Percentiles rank a stretch among this genome's conserved stretches.
Evolutionary conservation across 768 basidiomycete genomes (phyloP).

Genomic region (Cubamyces lactineus): DNA sequence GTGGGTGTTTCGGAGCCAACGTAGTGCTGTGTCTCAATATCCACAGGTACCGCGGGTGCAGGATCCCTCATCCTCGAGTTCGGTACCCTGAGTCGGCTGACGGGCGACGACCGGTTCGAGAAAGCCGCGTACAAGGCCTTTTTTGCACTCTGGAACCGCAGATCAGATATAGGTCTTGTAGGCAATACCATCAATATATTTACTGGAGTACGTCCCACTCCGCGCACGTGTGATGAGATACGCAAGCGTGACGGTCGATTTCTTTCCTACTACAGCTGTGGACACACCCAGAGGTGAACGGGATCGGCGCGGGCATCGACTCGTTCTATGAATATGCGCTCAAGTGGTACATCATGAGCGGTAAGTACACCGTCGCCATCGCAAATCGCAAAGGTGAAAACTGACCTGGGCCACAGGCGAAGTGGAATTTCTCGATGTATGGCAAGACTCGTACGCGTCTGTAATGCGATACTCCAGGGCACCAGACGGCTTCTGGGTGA

Average conservation of each 20-base stretch:
- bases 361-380: slow-evolving; percentile 41
- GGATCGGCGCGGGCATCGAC: slow-evolving; percentile 94
- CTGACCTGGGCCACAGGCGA: slow-evolving; percentile 33
- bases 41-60: slow-evolving; percentile 84
- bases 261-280: slow-evolving; percentile 54
- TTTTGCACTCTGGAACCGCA: slow-evolving; percentile 92
- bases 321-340: slow-evolving; percentile 95
- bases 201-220: slow-evolving; percentile 64
- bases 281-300: slow-evolving; percentile 74
- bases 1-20: slow-evolving; percentile 47
- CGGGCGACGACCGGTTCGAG: slow-evolving; percentile 89
- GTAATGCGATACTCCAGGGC: slow-evolving; percentile 82
- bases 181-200: slow-evolving; percentile 87
- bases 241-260: background rate
- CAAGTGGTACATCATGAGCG: slow-evolving; percentile 90
- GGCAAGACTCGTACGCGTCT: slow-evolving; percentile 41
- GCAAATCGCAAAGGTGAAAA: background rate
- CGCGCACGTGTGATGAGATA: background rate
- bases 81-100: slow-evolving; percentile 87
- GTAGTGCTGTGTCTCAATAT: background rate
- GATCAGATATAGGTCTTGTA: slow-evolving; percentile 80
- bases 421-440: slow-evolving; percentile 43
- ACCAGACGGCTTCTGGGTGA: slow-evolving; percentile 86
- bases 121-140: slow-evolving; percentile 88
- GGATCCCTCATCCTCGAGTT: slow-evolving; percentile 95